Base-by-base conservation (phyloP, 805 yeast species). In the Nakazawaea wickerhamii region DNA sequence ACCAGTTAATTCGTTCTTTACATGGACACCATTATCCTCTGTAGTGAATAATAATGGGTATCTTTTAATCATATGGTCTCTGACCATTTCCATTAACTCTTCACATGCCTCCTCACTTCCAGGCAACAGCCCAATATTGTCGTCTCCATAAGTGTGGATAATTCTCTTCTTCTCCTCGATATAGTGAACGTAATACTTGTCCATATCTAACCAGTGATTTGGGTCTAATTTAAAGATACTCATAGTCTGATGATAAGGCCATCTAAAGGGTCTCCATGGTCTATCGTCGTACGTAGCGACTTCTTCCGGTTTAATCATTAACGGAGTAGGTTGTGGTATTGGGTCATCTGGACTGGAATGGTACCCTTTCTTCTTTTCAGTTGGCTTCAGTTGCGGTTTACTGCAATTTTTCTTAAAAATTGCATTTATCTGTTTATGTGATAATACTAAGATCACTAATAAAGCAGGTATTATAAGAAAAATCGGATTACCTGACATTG, bases 181-280 rank as follows among this genome's bases (percentile, higher is more conserved):
- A 52, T 82, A 82, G 48, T 77, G 80, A 58, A 77, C 67, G 54
- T 81, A 82, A 60, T 79, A 82, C 57, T 80, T 81, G 58, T 82
- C 89, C 88, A 82, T 82, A 53, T 82, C 88, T 49, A 82, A 61
- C 89, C 89, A 82, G 60, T 82, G 84, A 58, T 81, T 81, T 28
- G 79, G 66, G 54, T 81, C 85, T n/a, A 82, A 67, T 55, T 77
- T 79, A 64, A 71, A 81, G 38, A 82, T 80, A 13, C 83, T 73
- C 89, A 82, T 82, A 2, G 88, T 82, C 59, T 82, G 89, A 58
- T 81, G 87, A 54, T 82, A 82, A 22, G 89, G 89, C 81, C 84
- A 79, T 53, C 89, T 66, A 62, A 82, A 82, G 7, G 88, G 88
- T 61, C 89, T 68, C 89, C 89, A 82, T 10, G 89, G 88, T 55